phyloP scores from a whole-genome alignment of 306 rosid genomes.

The Chamaecrista fasciculata region DNA sequence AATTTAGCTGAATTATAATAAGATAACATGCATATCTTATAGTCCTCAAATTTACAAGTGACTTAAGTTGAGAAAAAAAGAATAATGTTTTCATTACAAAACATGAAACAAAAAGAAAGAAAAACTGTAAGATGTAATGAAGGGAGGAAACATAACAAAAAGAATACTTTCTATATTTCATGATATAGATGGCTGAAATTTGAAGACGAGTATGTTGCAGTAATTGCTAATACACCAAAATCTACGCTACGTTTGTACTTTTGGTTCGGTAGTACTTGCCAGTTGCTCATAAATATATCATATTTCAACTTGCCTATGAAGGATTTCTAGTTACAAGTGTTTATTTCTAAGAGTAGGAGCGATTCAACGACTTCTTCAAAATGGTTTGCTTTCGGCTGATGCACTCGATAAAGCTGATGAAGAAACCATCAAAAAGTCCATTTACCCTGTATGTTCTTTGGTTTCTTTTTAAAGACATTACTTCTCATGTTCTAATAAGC shows the following conservation, averaged over 20 bases:
- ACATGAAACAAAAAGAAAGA: background rate
- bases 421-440: constrained; percentile 65
- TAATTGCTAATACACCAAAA: constrained; percentile 12
- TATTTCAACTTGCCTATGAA: constrained; percentile 29
- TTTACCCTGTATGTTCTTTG: constrained; percentile 75
- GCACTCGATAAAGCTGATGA: constrained; percentile 76
- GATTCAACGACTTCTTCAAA: constrained; percentile 66
- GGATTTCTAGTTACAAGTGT: constrained; percentile 26
- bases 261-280: background rate
- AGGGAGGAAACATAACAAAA: background rate
- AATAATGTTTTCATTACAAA: background rate
- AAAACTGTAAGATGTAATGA: background rate
- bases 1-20: background rate
- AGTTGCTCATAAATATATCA: constrained; percentile 4
- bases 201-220: constrained; percentile 4
- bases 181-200: background rate
- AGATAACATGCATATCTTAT: background rate
- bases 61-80: background rate
- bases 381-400: constrained; percentile 69
- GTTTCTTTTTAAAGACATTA: background rate
- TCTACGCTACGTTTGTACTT: constrained; percentile 1
- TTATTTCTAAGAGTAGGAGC: constrained; percentile 66
- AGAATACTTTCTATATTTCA: background rate
- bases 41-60: background rate
- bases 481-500: background rate